A percentile compares a stretch with the other conserved stretches of the same genome.
phyloP scores from a whole-genome alignment of 345 rosid genomes.

The Populus ilicifolia region DNA sequence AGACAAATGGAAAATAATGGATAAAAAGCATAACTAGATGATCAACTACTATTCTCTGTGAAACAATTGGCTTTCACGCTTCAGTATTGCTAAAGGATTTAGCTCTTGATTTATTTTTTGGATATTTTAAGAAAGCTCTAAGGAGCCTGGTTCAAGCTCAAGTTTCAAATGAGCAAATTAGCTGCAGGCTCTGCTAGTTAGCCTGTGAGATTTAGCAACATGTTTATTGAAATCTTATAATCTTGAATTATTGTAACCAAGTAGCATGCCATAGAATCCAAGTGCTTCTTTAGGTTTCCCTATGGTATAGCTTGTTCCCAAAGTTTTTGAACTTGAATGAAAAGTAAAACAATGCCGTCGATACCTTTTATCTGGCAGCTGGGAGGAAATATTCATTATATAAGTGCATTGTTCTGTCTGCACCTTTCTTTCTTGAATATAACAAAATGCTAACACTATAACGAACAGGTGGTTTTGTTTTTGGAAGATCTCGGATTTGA shows the following conservation, averaged over 20 bases:
- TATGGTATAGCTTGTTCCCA: not conserved
- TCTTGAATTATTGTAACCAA: not conserved
- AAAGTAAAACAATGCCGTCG: not conserved
- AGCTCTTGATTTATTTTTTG: not conserved
- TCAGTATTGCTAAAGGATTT: not conserved
- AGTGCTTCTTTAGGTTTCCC: not conserved
- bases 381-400: not conserved
- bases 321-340: not conserved
- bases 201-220: no score
- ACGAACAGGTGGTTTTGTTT: slow-evolving; percentile 61
- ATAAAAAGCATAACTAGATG: not conserved
- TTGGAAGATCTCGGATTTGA: slow-evolving; percentile 66
- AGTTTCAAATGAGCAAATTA: no score
- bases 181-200: no score
- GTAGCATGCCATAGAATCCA: not conserved
- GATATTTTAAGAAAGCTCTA: not conserved
- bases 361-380: not conserved
- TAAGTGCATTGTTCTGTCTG: not conserved
- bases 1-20: not conserved
- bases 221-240: no score
- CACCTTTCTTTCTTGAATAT: not conserved
- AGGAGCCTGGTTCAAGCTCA: no score
- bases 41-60: not conserved
- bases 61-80: not conserved
- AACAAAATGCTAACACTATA: slow-evolving; percentile 4